Base-by-base conservation (phyloP, 306 rosid genomes). In the Nissolia schottii region DNA sequence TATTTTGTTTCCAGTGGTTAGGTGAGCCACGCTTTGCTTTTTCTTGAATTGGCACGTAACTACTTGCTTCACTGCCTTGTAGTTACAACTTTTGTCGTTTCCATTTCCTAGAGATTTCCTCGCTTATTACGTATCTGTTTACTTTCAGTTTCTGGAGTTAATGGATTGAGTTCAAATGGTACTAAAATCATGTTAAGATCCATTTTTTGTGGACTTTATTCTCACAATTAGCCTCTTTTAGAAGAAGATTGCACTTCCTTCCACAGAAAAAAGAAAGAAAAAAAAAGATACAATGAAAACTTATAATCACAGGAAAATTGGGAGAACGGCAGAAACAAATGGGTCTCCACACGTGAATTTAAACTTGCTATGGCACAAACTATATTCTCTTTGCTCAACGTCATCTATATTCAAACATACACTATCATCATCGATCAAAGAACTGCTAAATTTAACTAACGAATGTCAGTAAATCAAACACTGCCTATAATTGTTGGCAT, bases 1-100 rank as follows among this genome's bases (percentile, higher is more conserved):
- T 61, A 67, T 19, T 24, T 68, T 80, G 63, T 62, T 66, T 41
- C 28, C 20, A 7, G 20, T 4, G 62, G 63, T 61, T 68, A 68
- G 77, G 69, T 69, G 73, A 45, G 70, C 72, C 77, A 69, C 58
- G 65, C 70, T 66, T 48, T 29, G n/a, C 63, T 19, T 49, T 72
- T 27, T 22, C 23, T 7, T 24, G 62, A 22, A 63, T 55, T 63
- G 62, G 34, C 67, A 70, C 61, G 41, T 78, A 71, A 62, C 67
- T 38, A 62, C 41, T 46, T 46, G 61, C 56, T 64, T 72, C 41
- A 34, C 29, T 64, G 65, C 49, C 45, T 54, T 40, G 31, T 18
- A 55, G 31, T 49, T 24, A 27, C 11, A 32, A 46, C 11, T 49
- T 32, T 66, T 51, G 27, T 13, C 23, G 48, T 63, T 45, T 31